These are phyloP conservation scores for Geosmithia flava DNA, from an alignment of 2,329 filamentous ascomycete genomes.

Conservation along the genomic window DNA sequence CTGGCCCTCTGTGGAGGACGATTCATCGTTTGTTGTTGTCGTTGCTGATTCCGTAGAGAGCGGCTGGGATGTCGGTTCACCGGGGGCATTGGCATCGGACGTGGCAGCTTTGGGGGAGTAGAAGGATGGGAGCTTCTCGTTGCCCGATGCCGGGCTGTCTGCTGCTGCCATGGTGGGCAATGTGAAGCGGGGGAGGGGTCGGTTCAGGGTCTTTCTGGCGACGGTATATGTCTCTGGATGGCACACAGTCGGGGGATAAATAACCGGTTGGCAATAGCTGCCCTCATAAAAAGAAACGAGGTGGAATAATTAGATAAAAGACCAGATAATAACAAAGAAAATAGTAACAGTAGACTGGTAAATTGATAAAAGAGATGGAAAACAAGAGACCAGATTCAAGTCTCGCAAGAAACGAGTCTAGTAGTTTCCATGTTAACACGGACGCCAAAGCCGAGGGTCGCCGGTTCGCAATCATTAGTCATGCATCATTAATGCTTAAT, in stretches of 20 bases:
- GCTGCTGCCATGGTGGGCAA: conserved; percentile 1
- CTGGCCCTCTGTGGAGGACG: conserved; percentile 6
- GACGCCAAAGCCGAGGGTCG: too few species aligned
- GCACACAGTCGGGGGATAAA: not conserved
- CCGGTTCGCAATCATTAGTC: too few species aligned
- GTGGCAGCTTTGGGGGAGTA: conserved; percentile 19
- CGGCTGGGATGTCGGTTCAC: not conserved
- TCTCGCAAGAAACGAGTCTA: too few species aligned
- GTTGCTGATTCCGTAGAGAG: conserved; percentile 1
- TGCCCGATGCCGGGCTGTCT: conserved; percentile 1
- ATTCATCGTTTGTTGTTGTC: conserved; percentile 5
- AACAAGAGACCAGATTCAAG: too few species aligned
- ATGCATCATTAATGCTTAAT: too few species aligned
- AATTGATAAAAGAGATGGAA: too few species aligned
- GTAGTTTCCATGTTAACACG: too few species aligned
- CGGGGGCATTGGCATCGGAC: not conserved
- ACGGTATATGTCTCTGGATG: not conserved
- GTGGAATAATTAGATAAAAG: too few species aligned
- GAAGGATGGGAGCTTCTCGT: conserved; percentile 20
- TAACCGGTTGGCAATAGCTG: not conserved
- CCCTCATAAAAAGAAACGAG: not conserved
- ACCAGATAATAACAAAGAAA: too few species aligned
- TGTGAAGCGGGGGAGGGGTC: not conserved
- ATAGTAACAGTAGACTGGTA: too few species aligned
- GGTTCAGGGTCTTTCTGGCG: not conserved